Evolutionary conservation across 2,329 filamentous ascomycete genomes (phyloP), one percentile per base, ranked within the genome.

Genomic region (Penicillium olsonii): DNA sequence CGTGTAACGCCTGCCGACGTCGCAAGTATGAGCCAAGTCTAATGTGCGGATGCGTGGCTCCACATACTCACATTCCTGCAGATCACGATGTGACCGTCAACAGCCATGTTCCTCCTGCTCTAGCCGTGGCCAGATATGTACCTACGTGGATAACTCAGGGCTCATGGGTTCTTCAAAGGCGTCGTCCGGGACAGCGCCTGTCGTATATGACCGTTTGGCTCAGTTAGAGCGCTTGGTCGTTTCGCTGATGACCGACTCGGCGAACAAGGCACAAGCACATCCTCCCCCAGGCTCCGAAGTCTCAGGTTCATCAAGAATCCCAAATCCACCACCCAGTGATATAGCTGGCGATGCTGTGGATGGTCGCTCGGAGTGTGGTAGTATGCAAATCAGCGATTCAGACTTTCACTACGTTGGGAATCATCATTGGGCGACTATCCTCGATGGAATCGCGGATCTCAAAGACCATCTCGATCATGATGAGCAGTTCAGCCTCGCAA

Each of bases 71-170:
- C 35, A 22, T 39, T 38, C 19, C 34, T 15, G 38, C 33, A 80
- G 77, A 57, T 65, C 81, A 56, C 81, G 81, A 69, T 83, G 80
- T 67, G 81, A 83, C 62, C 78, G 80, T 54, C 73, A 73, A 37
- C 75, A 78, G 37, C 80, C 80, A 42, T 83, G 80, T 67, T 78
- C 80, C 57, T 80, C 78, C 52, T 83, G 80, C 62, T 75, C 75
- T 17, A 78, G 78, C 60, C 75, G 80, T 48, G 79, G 78, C 51
- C 77, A 82, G 56, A 75, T 75, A 51, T 83, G 80, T 68, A 75
- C 71, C 53, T 82, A 82, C 70, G 75, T 76, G 37, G 70, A 63
- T 34, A 37, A 60, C 60, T 65, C 52, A 65, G 65, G 54, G 59
- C 66, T 42, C 56, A 63, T 50, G 67, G 70, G 39, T 71, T 73